Conservation (phyloP, 345 rosid genomes). For the Eucalyptus cloeziana region DNA sequence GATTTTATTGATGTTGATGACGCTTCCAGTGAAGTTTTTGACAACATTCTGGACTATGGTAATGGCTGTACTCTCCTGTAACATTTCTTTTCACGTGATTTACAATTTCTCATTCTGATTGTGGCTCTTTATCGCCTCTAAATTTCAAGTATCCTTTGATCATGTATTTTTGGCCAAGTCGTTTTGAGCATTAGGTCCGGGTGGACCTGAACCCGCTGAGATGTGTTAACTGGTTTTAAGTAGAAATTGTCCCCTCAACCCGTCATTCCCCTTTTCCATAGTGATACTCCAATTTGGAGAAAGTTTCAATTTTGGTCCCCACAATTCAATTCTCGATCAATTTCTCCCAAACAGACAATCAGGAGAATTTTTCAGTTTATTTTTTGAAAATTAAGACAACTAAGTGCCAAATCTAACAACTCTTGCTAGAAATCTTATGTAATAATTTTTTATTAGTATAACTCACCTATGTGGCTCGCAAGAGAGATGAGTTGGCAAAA, state of each 20-base stretch:
- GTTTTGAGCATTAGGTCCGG: neutral
- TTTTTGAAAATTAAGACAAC: no score
- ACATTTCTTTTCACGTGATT: neutral
- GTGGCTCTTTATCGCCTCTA: neutral
- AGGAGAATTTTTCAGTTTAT: neutral
- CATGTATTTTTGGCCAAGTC: neutral
- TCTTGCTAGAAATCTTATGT: rapidly evolving
- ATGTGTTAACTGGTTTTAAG: neutral
- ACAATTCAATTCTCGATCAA: neutral
- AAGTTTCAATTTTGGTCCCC: neutral
- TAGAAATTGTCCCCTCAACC: neutral
- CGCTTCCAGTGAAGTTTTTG: neutral
- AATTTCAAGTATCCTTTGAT: neutral
- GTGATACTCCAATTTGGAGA: neutral
- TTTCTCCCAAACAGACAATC: neutral
- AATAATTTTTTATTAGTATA: no score
- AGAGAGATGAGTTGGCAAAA: rapidly evolving
- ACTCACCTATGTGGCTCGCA: rapidly evolving
- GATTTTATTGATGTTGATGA: slow-evolving; percentile 2
- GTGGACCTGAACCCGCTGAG: neutral
- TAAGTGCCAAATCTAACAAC: rapidly evolving
- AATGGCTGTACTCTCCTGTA: neutral
- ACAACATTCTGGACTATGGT: neutral
- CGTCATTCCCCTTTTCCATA: neutral
- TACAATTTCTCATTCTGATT: neutral